Evolutionary conservation across 306 rosid species (phyloP), one percentile per base, ranked within the genome.

Genomic region (Vigna radiata): DNA sequence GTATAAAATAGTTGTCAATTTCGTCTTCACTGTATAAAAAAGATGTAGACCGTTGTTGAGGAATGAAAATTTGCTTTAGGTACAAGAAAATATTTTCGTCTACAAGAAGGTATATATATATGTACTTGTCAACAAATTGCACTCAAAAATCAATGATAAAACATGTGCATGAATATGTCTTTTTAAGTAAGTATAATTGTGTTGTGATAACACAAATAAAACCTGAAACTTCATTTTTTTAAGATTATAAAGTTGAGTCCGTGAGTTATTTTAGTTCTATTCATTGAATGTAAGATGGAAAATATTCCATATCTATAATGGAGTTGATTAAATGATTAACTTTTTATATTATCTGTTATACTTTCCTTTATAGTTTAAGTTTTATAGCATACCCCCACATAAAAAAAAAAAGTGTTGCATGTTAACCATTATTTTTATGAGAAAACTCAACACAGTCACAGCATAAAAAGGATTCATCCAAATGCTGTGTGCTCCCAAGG

Each of bases 81-180:
- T 68, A 49, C 59, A 80, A 65, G 83, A 33, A 73, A 80, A 56
- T 44, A 66, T 73, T 73, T 67, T 43, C 72, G 8, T 39, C 37
- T 44, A 21, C 7, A 6, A 29, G 3, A 48, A 25, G 60, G 2
- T 27, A 16, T 0, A 43, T 4, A 11, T 52, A 41, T 0, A 43
- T 4, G 17, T 52, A 41, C 18, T 41, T 0, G 17, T 41, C 53
- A 18, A 1, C 36, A 18, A 43, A 0, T 39, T 2, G n/a, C n/a
- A n/a, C n/a, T n/a, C n/a, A n/a, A n/a, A n/a, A n/a, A n/a, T n/a
- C n/a, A 8, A 64, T 37, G n/a, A 9, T 37, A 36, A 8, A 17
- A 27, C 3, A 27, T 11, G 64, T 0, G 9, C 11, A 12, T 25
- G 3, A 59, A 59, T 14, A 59, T 25, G 12, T 23, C 11, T 19